Base-by-base conservation (phyloP, 1,284 basidiomycete genomes). In the Rhodotorula sp. region DNA sequence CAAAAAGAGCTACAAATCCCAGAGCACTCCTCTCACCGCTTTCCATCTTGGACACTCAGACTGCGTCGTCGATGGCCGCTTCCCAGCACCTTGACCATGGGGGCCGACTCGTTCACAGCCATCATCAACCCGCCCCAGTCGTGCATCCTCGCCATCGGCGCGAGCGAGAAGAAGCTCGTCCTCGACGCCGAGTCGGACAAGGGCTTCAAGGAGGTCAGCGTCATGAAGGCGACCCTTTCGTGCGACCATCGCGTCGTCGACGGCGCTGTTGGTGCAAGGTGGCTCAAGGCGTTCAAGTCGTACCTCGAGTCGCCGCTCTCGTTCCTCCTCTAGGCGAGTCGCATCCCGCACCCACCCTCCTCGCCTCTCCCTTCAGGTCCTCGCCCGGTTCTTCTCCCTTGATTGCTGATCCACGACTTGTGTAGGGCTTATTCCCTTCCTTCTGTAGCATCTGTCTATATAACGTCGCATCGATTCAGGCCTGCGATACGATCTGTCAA, bases 51-150 rank as follows among this genome's bases (percentile, higher is more conserved):
- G 5, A 34, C 34, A 34, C 34, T 34, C 34, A 34, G 34, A 34
- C 34, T 34, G 34, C 34, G 5, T 34, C 34, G 34, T 34, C 34
- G 34, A 34, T 5, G 34, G 34, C 34, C 2, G 34, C 34, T 34
- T 34, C 34, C 34, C 34, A 34, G 34, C 34, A 99, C 85, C 87
- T 99, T 77, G 97, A 97, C 84, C 99, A 97, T 88, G 81, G 96
- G 93, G 77, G 88, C 96, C 79, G 79, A 81, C 67, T 88, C 89
- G 69, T 99, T 99, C 83, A 98, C 95, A 25, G 97, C 97, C 63
- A 99, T 99, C 85, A 97, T 99, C 88, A 99, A 99, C 87, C 89
- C 92, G 25, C 97, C 97, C 49, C 97, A 99, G 84, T 92, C 92
- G 73, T 97, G 94, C 83, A 99, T 99, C 80, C 89, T 99, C 70